Conservation (phyloP, 495 filamentous ascomycete species). For the Ramalina intermedia region DNA sequence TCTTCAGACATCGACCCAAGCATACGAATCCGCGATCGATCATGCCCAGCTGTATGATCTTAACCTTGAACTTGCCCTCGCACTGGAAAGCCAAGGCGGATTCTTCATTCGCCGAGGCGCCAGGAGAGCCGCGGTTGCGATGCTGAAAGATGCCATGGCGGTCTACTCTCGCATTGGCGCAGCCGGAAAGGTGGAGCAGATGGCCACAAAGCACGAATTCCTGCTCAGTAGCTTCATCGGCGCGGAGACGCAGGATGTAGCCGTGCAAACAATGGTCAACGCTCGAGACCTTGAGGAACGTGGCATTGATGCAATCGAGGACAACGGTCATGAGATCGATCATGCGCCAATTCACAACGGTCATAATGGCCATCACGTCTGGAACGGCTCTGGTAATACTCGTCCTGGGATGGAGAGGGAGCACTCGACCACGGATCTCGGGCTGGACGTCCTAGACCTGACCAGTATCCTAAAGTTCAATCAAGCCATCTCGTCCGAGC, state of each 20-base stretch:
- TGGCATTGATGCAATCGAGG: constrained; percentile 24
- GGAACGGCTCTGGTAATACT: too few relatives aligned
- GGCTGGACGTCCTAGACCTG: constrained; percentile 67
- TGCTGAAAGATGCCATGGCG: constrained; percentile 56
- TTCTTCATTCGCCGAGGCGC: constrained; percentile 59
- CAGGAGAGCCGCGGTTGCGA: constrained; percentile 55
- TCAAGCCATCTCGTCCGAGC: constrained; percentile 79
- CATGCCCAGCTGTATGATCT: constrained; percentile 68
- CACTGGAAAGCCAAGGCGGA: constrained; percentile 57
- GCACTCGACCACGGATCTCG: constrained; percentile 3
- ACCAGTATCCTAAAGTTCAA: constrained; percentile 77
- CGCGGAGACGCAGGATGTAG: constrained; percentile 48
- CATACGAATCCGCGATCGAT: constrained; percentile 66
- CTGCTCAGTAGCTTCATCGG: constrained; percentile 52
- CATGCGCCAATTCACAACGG: too few relatives aligned
- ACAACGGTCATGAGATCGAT: constrained; percentile 25
- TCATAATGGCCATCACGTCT: too few relatives aligned
- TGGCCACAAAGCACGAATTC: constrained; percentile 26
- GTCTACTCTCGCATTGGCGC: constrained; percentile 65
- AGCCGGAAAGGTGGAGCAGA: constrained; percentile 42
- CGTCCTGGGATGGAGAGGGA: too few relatives aligned
- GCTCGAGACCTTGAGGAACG: constrained; percentile 25
- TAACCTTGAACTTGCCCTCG: constrained; percentile 64
- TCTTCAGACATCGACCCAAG: constrained; percentile 43
- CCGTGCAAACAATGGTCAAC: constrained; percentile 54